phyloP scores from a whole-genome alignment of 345 rosid genomes.

The Linum tenue region DNA sequence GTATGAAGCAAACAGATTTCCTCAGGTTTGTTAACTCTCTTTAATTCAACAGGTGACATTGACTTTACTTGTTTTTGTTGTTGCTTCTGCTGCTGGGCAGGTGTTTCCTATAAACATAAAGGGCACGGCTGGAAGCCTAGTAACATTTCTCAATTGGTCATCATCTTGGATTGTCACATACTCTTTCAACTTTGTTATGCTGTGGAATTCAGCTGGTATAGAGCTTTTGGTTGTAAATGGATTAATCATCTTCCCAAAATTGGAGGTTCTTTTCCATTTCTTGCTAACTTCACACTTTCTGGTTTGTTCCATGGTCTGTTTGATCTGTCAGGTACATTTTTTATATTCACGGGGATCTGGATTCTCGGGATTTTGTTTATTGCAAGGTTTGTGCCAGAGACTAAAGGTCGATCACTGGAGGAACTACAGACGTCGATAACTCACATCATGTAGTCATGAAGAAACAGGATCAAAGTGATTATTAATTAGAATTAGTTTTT shows the following conservation, averaged over 20 bases:
- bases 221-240: neutral
- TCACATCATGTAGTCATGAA: neutral
- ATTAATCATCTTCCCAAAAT: neutral
- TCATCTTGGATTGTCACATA: neutral
- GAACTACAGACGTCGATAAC: neutral
- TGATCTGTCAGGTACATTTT: too few relatives aligned
- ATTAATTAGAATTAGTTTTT: too few relatives aligned
- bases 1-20: conserved; percentile 18
- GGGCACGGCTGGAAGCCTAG: neutral
- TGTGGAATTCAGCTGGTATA: neutral
- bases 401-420: neutral
- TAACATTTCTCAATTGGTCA: neutral
- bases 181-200: conserved; percentile 1
- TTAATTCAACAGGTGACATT: neutral
- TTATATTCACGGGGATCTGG: neutral
- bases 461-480: too few relatives aligned
- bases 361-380: neutral
- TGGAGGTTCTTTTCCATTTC: too few relatives aligned
- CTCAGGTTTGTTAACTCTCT: neutral
- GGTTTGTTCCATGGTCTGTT: too few relatives aligned
- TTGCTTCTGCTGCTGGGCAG: neutral
- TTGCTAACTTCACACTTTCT: too few relatives aligned
- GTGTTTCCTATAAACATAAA: conserved; percentile 2
- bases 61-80: neutral
- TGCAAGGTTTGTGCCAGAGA: neutral